Evolutionary conservation across 345 rosid species (phyloP).

Genomic region (Erysimum cheiranthoides): DNA sequence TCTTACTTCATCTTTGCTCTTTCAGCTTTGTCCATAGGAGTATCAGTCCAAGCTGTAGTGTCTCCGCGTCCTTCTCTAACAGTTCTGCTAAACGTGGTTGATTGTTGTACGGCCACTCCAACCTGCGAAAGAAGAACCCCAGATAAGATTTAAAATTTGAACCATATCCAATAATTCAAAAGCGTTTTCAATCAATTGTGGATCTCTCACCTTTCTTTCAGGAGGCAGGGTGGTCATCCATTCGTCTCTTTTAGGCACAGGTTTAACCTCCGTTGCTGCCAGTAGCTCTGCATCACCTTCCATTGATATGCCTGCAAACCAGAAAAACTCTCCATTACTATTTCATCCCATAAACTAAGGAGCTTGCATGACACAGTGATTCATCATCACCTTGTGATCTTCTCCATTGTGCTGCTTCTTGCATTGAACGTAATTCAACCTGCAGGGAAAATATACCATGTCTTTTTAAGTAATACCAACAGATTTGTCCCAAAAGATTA

Average conservation of each 20-base stretch:
- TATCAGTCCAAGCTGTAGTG: conserved; percentile 86
- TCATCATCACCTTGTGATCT: conserved; percentile 71
- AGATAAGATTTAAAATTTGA: conserved; percentile 8
- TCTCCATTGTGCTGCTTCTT: conserved; percentile 95
- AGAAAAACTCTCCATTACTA: conserved; percentile 15
- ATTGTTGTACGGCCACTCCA: conserved; percentile 69
- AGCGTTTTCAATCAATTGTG: background rate
- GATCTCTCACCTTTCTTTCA: conserved; percentile 75
- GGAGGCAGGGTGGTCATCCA: conserved; percentile 99
- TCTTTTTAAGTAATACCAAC: conserved; percentile 7
- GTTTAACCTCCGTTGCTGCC: conserved; percentile 71
- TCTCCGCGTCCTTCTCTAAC: conserved; percentile 89
- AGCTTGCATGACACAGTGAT: conserved; percentile 9
- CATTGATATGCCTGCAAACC: conserved; percentile 80
- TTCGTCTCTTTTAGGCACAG: conserved; percentile 76
- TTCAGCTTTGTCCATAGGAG: conserved; percentile 84
- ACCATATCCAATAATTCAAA: background rate
- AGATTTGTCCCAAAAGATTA: conserved; percentile 19
- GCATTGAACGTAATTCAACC: conserved; percentile 85
- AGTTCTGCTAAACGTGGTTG: conserved; percentile 73
- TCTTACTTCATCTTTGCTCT: conserved; percentile 86
- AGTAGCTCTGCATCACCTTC: conserved; percentile 96
- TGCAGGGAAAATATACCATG: conserved; percentile 33
- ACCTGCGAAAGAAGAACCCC: conserved; percentile 55
- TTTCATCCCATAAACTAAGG: conserved; percentile 21